A percentile compares a stretch with the other conserved stretches of the same genome.
phyloP scores from a whole-genome alignment of 768 basidiomycete genomes.

The Amanita phalloides region DNA sequence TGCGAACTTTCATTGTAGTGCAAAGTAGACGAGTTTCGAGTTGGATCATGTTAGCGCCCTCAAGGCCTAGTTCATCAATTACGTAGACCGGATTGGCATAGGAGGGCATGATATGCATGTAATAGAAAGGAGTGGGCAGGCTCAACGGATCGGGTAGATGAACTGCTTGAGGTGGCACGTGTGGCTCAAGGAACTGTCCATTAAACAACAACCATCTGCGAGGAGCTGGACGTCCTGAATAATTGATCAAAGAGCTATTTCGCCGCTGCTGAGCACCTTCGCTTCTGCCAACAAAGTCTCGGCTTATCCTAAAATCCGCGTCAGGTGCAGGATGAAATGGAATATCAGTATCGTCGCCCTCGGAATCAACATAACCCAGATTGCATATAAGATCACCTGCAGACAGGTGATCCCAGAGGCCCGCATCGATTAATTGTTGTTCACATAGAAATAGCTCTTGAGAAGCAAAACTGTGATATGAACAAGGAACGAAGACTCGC shows the following conservation, averaged over 20 bases:
- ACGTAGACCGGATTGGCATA: constrained; percentile 25
- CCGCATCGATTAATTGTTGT: constrained; percentile 53
- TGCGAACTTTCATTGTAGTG: constrained; percentile 36
- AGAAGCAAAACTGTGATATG: constrained; percentile 32
- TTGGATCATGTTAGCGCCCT: constrained; percentile 14
- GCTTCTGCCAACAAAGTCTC: background rate
- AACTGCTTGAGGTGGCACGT: constrained; percentile 43
- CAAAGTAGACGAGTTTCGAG: constrained; percentile 40
- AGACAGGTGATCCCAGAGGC: constrained; percentile 68
- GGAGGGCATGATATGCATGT: constrained; percentile 48
- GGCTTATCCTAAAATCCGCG: background rate
- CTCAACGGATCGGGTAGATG: constrained; percentile 46
- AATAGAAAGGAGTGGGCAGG: constrained; percentile 71
- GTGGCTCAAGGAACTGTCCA: constrained; percentile 51
- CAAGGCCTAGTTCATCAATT: constrained; percentile 25
- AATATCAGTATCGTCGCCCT: constrained; percentile 4
- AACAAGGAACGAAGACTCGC: constrained; percentile 67
- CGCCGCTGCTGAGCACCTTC: background rate
- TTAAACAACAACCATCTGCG: constrained; percentile 67
- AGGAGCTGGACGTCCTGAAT: constrained; percentile 9
- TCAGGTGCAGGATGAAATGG: constrained; percentile 5
- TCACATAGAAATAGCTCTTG: constrained; percentile 48
- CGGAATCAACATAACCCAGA: constrained; percentile 58
- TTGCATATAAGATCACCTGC: constrained; percentile 74
- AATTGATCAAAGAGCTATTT: background rate